Conservation (phyloP, 208 protist genomes). For the Vickermania spadyakhi region DNA sequence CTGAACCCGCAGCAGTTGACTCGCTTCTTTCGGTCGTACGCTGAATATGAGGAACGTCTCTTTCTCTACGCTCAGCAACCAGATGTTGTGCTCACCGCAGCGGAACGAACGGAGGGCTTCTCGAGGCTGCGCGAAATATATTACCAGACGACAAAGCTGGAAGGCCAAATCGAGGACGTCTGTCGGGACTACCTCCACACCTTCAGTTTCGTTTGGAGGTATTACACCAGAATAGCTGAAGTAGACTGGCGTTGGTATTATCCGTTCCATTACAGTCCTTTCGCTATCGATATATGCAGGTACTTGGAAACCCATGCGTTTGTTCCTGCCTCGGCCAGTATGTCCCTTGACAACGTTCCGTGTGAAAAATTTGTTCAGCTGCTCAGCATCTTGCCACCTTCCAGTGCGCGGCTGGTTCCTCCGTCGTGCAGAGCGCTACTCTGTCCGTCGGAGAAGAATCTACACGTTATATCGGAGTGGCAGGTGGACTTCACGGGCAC, state of each 20-base stretch:
- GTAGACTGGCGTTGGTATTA: conserved; percentile 82
- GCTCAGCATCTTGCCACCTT: conserved; percentile 68
- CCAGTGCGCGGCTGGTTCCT: conserved; percentile 40
- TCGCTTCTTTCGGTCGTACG: conserved; percentile 53
- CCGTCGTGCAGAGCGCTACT: conserved; percentile 22
- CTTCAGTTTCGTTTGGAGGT: conserved; percentile 74
- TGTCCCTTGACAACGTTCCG: conserved; percentile 25
- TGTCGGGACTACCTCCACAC: conserved; percentile 69
- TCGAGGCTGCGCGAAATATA: conserved; percentile 36
- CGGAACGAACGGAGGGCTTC: conserved; percentile 5
- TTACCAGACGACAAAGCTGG: conserved; percentile 29
- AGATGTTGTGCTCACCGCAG: conserved; percentile 24
- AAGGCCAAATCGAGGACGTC: conserved; percentile 26
- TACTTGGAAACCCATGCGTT: conserved; percentile 28
- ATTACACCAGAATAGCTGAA: conserved; percentile 47
- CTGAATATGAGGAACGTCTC: conserved; percentile 55
- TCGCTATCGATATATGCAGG: conserved; percentile 50
- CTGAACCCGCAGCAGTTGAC: conserved; percentile 59
- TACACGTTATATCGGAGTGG: conserved; percentile 19
- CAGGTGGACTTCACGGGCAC: conserved; percentile 53
- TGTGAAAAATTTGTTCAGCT: conserved; percentile 60
- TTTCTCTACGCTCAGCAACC: conserved; percentile 35
- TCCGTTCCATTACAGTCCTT: conserved; percentile 59
- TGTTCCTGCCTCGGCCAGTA: neutral
- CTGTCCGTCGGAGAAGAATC: conserved; percentile 37